Conservation (phyloP, 1,139 yeast genomes). For the Sugiyamaella sp. region DNA sequence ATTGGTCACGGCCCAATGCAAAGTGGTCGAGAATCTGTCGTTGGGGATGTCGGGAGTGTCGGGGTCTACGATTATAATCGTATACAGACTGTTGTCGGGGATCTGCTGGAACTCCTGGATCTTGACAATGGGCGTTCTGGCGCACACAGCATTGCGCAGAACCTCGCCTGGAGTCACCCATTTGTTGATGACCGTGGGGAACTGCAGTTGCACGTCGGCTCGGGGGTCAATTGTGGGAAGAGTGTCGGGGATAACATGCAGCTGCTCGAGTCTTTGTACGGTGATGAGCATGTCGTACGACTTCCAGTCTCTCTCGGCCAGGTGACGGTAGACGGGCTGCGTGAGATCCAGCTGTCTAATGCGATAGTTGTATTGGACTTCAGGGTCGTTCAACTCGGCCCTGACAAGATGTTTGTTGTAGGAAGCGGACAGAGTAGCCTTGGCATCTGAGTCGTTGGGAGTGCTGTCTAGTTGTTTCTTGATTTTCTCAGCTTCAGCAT, state of each 20-base stretch:
- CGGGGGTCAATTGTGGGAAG: conserved; percentile 85
- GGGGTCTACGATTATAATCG: conserved; percentile 84
- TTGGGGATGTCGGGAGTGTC: conserved; percentile 79
- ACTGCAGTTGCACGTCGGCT: conserved; percentile 74
- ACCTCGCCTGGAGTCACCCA: conserved; percentile 81
- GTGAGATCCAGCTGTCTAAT: conserved; percentile 60
- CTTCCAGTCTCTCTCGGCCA: conserved; percentile 73
- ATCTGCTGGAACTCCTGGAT: conserved; percentile 72
- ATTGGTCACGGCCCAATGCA: conserved; percentile 80
- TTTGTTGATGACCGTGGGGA: conserved; percentile 64
- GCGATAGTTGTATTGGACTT: conserved; percentile 68
- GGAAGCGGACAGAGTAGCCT: conserved; percentile 25
- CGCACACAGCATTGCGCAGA: conserved; percentile 72
- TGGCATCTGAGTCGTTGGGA: conserved; percentile 14
- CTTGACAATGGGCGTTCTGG: conserved; percentile 72
- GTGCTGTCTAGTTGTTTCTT: conserved; percentile 33
- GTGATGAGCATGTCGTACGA: conserved; percentile 64
- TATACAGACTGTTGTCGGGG: conserved; percentile 55
- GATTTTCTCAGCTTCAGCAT: conserved; percentile 39
- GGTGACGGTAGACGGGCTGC: conserved; percentile 77
- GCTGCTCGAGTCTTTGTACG: conserved; percentile 88
- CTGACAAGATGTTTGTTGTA: conserved; percentile 43
- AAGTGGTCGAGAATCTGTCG: conserved; percentile 70
- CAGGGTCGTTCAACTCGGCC: conserved; percentile 79
- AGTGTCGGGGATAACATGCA: conserved; percentile 90